These are phyloP conservation scores for Meira nashicola DNA, from an alignment of 1,284 basidiomycete genomes.

Conservation along the genomic window DNA sequence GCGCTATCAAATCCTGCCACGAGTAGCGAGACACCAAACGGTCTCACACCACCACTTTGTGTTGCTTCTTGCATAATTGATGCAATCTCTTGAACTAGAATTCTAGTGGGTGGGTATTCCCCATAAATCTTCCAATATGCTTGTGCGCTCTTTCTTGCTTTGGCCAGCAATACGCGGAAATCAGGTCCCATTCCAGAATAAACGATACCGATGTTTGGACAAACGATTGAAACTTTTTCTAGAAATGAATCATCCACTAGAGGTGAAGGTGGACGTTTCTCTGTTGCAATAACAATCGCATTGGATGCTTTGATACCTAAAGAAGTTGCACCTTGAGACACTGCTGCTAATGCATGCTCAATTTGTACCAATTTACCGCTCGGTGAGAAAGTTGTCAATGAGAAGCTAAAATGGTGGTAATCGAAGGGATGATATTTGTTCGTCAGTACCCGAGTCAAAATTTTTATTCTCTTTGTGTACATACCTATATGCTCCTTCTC, in stretches of 20 bases:
- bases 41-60: conserved; percentile 95
- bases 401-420: conserved; percentile 99
- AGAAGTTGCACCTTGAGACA: conserved; percentile 78
- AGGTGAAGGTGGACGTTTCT: conserved; percentile 96
- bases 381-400: conserved; percentile 96
- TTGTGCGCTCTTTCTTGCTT: conserved; percentile 94
- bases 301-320: conserved; percentile 98
- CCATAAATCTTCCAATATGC: conserved; percentile 99
- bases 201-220: conserved; percentile 97
- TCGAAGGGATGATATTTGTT: conserved; percentile 70
- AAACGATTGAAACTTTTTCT: conserved; percentile 89
- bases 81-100: conserved; percentile 93
- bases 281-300: conserved; percentile 97
- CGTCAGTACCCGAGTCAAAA: background rate
- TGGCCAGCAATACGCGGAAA: conserved; percentile 86
- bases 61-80: conserved; percentile 98
- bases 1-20: conserved; percentile 93
- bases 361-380: conserved; percentile 86
- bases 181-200: conserved; percentile 98
- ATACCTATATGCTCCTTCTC: conserved; percentile 48
- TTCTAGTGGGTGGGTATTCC: conserved; percentile 95
- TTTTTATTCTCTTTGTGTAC: background rate
- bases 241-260: conserved; percentile 95
- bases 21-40: conserved; percentile 92
- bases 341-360: conserved; percentile 96